phyloP scores from a whole-genome alignment of 1,284 basidiomycete genomes.

The Naganishia albida region DNA sequence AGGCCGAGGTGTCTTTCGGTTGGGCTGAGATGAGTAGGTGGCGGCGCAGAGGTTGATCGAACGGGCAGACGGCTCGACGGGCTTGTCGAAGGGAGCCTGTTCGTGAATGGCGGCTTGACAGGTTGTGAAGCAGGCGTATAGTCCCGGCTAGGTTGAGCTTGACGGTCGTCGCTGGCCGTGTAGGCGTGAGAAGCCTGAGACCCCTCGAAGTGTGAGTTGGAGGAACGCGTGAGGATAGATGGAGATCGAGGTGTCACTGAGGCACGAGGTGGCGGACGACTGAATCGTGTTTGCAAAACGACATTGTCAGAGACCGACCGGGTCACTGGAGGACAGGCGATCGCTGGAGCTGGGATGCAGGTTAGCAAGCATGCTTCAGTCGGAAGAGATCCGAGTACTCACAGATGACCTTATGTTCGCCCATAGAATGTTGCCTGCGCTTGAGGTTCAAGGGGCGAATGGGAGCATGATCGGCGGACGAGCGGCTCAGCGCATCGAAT shows the following conservation, averaged over 20 bases:
- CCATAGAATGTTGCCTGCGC: slow-evolving; percentile 5
- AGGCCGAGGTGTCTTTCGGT: slow-evolving; percentile 11
- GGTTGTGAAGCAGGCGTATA: not conserved
- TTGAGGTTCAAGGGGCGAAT: slow-evolving; percentile 17
- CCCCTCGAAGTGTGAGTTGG: not conserved
- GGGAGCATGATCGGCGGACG: not conserved
- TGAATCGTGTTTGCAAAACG: not conserved
- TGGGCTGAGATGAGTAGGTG: not conserved
- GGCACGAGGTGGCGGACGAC: not conserved
- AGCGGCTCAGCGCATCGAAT: not conserved
- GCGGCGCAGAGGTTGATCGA: not conserved
- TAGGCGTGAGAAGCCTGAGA: not conserved
- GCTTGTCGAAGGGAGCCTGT: not conserved
- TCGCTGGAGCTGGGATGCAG: not conserved
- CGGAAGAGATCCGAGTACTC: not conserved
- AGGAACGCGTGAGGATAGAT: slow-evolving; percentile 5
- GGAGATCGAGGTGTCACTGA: slow-evolving; percentile 18
- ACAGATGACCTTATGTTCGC: not conserved
- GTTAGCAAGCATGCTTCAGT: not conserved
- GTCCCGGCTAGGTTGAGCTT: not conserved
- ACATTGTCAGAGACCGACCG: slow-evolving; percentile 3
- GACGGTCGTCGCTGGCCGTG: not conserved
- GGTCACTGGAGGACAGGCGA: not conserved
- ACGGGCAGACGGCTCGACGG: not conserved
- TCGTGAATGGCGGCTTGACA: not conserved